Percentiles rank a stretch among this genome's conserved stretches.
phyloP scores from a whole-genome alignment of 2,329 filamentous ascomycete genomes.

The Didymella lethalis region DNA sequence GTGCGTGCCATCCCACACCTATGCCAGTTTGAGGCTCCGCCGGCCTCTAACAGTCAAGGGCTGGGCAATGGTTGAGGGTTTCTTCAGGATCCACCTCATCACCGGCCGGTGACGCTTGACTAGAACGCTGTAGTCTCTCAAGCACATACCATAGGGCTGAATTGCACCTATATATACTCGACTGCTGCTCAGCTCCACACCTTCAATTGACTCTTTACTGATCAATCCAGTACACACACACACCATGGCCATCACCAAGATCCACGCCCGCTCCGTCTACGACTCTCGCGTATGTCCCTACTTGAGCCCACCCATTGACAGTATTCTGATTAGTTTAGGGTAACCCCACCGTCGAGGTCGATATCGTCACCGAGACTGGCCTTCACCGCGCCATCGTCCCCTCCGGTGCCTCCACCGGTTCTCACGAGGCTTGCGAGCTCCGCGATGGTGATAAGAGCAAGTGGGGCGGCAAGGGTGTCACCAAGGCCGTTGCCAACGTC shows the following conservation, averaged over 20 bases:
- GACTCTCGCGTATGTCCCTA: constrained; percentile 74
- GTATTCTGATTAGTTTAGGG: constrained; percentile 51
- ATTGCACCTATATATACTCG: constrained; percentile 35
- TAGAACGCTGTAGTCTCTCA: constrained; percentile 12
- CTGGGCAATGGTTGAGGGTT: constrained; percentile 34
- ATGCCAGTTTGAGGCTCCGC: constrained; percentile 29
- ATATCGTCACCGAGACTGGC: constrained; percentile 94
- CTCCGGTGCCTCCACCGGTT: constrained; percentile 86
- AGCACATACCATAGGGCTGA: constrained; percentile 27
- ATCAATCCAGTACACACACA: constrained; percentile 28
- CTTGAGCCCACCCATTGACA: not conserved
- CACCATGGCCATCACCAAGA: constrained; percentile 76
- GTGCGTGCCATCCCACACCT: constrained; percentile 34
- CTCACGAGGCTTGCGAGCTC: constrained; percentile 62
- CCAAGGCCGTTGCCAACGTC: constrained; percentile 64
- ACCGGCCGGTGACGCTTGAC: constrained; percentile 21
- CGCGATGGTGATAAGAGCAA: constrained; percentile 62
- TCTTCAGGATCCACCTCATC: constrained; percentile 31
- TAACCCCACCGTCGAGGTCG: constrained; percentile 99
- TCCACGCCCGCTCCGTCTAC: constrained; percentile 80
- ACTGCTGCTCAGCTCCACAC: constrained; percentile 20
- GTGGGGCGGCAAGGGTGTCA: constrained; percentile 64
- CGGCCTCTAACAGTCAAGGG: constrained; percentile 29
- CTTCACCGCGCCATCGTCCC: constrained; percentile 97
- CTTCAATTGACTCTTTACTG: constrained; percentile 38